Evolutionary conservation across 441 rosid species (phyloP), one percentile per base, ranked within the genome.

Genomic region (Raphanus hybrid): DNA sequence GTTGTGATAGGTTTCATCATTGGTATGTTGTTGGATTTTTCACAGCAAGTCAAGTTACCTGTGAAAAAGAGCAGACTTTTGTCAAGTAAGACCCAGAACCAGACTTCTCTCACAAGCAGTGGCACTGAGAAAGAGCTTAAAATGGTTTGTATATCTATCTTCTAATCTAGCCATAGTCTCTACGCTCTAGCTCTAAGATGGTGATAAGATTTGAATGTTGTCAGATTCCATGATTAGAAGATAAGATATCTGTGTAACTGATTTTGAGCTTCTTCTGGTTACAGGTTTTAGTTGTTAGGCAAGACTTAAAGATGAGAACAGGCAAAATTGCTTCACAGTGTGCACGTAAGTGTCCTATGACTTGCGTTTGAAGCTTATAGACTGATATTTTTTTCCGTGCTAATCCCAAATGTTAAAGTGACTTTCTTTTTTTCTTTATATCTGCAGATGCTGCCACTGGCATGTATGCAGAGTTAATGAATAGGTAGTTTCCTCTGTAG

Each of bases 241-340:
- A 5, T 60, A n/a, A 60, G 45, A 32, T 34, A 34, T 5, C 7
- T 34, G 6, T 6, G 39, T 63, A 4, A 23, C 67, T 73, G 15
- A 69, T 41, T 23, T 18, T 69, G 26, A 63, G 72, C 70, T 39
- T 65, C 50, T 81, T 76, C 10, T 80, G 35, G 23, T 85, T 14
- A 73, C 89, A 91, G 98, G 97, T 93, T 75, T 75, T 93, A 75
- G 93, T 93, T 20, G 95, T 89, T n/a, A 87, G 98, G 82, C 95
- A 91, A 80, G 98, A 93, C 85, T 84, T 92, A 79, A 94, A 88
- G 88, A 94, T 94, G 98, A 92, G 89, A 71, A 63, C 89, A 41
- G 98, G 98, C 70, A 94, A 94, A 86, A 86, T 79, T 78, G 97
- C 97, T 1, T 91, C 97, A 55, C 98, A 94, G 72, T 92, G 97